Percentiles rank a stretch among this genome's conserved stretches.
Evolutionary conservation across 2,329 filamentous ascomycete genomes (phyloP).

Genomic region (Trichophyton schoenleinii): DNA sequence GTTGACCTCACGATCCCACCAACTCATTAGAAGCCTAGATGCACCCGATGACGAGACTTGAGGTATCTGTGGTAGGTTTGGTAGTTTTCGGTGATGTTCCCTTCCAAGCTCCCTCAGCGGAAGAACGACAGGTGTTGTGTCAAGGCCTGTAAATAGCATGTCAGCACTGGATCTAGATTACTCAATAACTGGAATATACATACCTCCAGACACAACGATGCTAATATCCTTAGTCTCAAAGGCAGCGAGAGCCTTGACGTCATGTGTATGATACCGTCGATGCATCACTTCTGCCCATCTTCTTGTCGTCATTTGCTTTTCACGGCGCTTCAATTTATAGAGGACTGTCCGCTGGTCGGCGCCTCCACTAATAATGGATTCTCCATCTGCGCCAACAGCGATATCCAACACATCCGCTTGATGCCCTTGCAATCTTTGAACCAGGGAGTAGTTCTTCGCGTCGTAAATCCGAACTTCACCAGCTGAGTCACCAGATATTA

Average conservation of each 20-base stretch:
- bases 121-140: constrained; percentile 68
- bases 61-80: constrained; percentile 69
- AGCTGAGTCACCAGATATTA: constrained; percentile 88
- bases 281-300: constrained; percentile 82
- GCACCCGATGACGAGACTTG: constrained; percentile 60
- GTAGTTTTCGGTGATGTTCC: constrained; percentile 69
- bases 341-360: constrained; percentile 81
- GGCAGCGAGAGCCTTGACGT: constrained; percentile 86
- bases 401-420: constrained; percentile 83
- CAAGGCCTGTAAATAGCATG: constrained; percentile 49
- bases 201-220: constrained; percentile 82
- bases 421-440: constrained; percentile 75
- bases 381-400: constrained; percentile 67
- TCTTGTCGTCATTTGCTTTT: constrained; percentile 41
- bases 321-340: constrained; percentile 50
- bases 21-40: constrained; percentile 68
- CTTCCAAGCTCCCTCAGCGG: constrained; percentile 65
- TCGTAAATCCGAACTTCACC: constrained; percentile 92
- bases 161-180: constrained; percentile 1
- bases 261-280: constrained; percentile 76
- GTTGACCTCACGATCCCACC: constrained; percentile 81
- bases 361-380: constrained; percentile 73
- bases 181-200: not conserved
- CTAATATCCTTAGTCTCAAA: constrained; percentile 77
- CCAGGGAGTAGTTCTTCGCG: constrained; percentile 77